Evolutionary conservation across 768 basidiomycete species (phyloP).

Genomic region (Clavaria fumosa): DNA sequence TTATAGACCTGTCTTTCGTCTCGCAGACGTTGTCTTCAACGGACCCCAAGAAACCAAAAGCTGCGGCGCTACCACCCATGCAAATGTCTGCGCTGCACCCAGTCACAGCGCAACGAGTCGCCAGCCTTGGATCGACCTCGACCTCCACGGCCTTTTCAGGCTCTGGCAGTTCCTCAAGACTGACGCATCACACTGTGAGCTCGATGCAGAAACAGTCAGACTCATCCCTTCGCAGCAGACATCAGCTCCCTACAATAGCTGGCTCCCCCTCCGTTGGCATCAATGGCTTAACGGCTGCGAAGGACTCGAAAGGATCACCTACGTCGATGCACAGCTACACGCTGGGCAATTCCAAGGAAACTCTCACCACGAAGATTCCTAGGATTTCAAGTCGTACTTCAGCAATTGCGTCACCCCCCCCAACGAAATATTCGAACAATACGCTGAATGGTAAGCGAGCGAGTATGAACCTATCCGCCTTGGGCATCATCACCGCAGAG

Average conservation of each 20-base stretch:
- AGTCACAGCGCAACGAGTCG: constrained; percentile 71
- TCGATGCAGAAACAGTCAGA: constrained; percentile 84
- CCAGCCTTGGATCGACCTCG: constrained; percentile 51
- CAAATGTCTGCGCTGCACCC: constrained; percentile 77
- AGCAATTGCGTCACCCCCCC: constrained; percentile 56
- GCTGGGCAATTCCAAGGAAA: constrained; percentile 55
- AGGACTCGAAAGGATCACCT: constrained; percentile 41
- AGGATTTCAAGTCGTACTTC: constrained; percentile 81
- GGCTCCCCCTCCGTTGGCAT: constrained; percentile 82
- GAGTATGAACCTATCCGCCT: constrained; percentile 40
- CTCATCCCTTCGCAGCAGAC: constrained; percentile 57
- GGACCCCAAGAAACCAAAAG: constrained; percentile 60
- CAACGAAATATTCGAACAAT: constrained; percentile 36
- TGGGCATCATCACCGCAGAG: constrained; percentile 40
- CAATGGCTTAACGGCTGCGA: constrained; percentile 29
- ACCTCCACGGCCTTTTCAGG: constrained; percentile 29
- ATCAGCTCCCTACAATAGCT: constrained; percentile 78
- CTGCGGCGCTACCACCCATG: constrained; percentile 68
- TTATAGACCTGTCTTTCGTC: constrained; percentile 8
- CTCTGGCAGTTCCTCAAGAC: constrained; percentile 38
- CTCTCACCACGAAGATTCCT: constrained; percentile 87
- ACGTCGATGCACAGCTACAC: too few relatives aligned
- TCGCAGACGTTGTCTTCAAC: constrained; percentile 71
- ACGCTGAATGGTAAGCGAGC: constrained; percentile 42
- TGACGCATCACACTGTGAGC: constrained; percentile 71